phyloP scores from a whole-genome alignment of 345 rosid genomes.

The Hypericum androsaemum region DNA sequence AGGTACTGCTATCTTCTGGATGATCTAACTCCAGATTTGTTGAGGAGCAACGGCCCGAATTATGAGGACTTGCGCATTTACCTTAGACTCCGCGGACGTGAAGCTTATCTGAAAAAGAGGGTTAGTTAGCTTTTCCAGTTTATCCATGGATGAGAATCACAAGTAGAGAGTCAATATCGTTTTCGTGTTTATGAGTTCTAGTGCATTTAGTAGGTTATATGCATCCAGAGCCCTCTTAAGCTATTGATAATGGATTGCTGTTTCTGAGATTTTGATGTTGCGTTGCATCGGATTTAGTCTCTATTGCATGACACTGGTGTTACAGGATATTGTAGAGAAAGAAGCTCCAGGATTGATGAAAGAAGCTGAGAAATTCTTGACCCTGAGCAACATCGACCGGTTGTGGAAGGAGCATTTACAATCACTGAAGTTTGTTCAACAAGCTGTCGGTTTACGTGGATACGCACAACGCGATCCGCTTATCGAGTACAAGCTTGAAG shows the following conservation, averaged over 20 bases:
- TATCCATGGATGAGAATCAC: too few species aligned
- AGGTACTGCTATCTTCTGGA: constrained; percentile 90
- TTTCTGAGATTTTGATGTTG: too few species aligned
- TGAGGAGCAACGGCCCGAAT: constrained; percentile 53
- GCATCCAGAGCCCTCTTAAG: too few species aligned
- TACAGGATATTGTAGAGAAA: constrained; percentile 67
- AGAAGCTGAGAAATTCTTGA: constrained; percentile 83
- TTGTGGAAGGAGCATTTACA: constrained; percentile 97
- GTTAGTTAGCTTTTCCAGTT: constrained; percentile 27
- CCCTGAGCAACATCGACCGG: constrained; percentile 85
- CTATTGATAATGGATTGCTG: too few species aligned
- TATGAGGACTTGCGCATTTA: constrained; percentile 66
- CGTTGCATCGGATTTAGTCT: too few species aligned
- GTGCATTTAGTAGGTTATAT: too few species aligned
- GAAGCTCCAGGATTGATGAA: constrained; percentile 82
- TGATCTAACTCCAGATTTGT: constrained; percentile 67
- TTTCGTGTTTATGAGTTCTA: too few species aligned
- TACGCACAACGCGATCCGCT: constrained; percentile 96
- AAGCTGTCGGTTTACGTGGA: constrained; percentile 94
- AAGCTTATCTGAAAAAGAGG: constrained; percentile 87
- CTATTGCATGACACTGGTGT: neutral
- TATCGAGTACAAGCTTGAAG: constrained; percentile 92
- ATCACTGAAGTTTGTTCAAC: constrained; percentile 91
- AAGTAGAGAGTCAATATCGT: too few species aligned
- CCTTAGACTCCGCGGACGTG: constrained; percentile 70